These are phyloP conservation scores for Aschersonia sp. DNA, from an alignment of 2,329 filamentous ascomycete species.

Conservation along the genomic window DNA sequence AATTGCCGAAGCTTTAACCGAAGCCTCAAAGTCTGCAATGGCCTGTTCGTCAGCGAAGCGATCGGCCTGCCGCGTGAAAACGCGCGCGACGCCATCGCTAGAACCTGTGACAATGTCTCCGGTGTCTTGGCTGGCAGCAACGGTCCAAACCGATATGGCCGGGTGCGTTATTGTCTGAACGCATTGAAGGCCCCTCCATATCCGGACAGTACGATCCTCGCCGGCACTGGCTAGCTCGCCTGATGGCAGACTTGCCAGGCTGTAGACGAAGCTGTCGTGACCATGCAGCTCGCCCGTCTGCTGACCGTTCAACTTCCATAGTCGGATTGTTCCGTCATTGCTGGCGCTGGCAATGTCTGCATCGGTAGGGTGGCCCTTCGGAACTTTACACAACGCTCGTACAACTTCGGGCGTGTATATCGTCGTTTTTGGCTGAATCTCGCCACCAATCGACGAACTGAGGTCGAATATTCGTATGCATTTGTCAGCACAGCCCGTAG, in stretches of 20 bases:
- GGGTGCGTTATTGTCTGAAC: slow-evolving; percentile 94
- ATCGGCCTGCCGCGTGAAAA: slow-evolving; percentile 64
- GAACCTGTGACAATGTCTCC: slow-evolving; percentile 91
- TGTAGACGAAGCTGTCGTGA: slow-evolving; percentile 93
- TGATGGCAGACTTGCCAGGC: slow-evolving; percentile 59
- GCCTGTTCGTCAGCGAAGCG: slow-evolving; percentile 55
- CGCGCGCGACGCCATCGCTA: slow-evolving; percentile 71
- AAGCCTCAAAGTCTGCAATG: slow-evolving; percentile 63
- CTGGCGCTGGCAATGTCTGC: slow-evolving; percentile 91
- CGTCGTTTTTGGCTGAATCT: slow-evolving; percentile 35
- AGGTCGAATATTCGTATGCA: slow-evolving; percentile 74
- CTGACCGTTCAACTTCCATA: slow-evolving; percentile 73
- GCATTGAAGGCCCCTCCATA: slow-evolving; percentile 76
- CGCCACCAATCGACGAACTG: slow-evolving; percentile 39
- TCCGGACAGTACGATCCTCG: slow-evolving; percentile 81
- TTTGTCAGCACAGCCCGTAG: slow-evolving; percentile 89
- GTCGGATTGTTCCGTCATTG: slow-evolving; percentile 76
- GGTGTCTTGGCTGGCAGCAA: slow-evolving; percentile 66
- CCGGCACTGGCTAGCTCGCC: slow-evolving; percentile 84
- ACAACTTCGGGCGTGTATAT: slow-evolving; percentile 67
- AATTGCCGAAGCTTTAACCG: slow-evolving; percentile 71
- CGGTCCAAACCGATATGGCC: slow-evolving; percentile 89
- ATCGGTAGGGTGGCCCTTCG: slow-evolving; percentile 58
- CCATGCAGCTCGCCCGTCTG: slow-evolving; percentile 67
- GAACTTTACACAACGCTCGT: slow-evolving; percentile 74